These are phyloP conservation scores for Eucalyptus curtisii DNA, from an alignment of 345 rosid species.

Conservation along the genomic window DNA sequence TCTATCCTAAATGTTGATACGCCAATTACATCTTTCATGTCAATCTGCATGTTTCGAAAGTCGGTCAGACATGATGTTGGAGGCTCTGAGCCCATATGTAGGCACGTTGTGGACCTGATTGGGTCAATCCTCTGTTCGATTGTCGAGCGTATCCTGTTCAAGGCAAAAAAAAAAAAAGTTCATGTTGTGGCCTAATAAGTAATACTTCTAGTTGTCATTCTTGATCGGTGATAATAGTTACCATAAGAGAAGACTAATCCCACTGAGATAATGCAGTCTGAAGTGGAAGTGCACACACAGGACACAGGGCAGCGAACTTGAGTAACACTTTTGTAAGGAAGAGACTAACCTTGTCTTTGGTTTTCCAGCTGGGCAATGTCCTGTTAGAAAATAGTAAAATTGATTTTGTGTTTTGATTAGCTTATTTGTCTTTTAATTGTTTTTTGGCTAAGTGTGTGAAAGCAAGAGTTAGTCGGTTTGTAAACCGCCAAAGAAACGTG, in stretches of 20 bases:
- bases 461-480: too few species aligned
- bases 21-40: not conserved
- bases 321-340: not conserved
- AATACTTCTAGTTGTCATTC: too few species aligned
- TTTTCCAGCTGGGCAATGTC: not conserved
- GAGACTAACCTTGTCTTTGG: not conserved
- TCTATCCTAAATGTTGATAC: not conserved
- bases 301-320: not conserved
- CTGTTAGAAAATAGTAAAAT: too few species aligned
- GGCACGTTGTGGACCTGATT: not conserved
- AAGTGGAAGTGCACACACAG: not conserved
- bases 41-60: not conserved
- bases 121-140: not conserved
- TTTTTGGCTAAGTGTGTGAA: too few species aligned
- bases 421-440: too few species aligned
- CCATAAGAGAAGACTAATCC: not conserved
- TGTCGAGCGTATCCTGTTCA: not conserved
- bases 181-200: not conserved
- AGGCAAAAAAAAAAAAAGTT: not conserved
- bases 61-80: not conserved
- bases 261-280: not conserved
- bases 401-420: too few species aligned
- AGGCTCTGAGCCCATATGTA: not conserved
- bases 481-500: too few species aligned
- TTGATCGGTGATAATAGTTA: not conserved